Base-by-base conservation (phyloP, 495 filamentous ascomycete species). In the Pyronema domesticum region DNA sequence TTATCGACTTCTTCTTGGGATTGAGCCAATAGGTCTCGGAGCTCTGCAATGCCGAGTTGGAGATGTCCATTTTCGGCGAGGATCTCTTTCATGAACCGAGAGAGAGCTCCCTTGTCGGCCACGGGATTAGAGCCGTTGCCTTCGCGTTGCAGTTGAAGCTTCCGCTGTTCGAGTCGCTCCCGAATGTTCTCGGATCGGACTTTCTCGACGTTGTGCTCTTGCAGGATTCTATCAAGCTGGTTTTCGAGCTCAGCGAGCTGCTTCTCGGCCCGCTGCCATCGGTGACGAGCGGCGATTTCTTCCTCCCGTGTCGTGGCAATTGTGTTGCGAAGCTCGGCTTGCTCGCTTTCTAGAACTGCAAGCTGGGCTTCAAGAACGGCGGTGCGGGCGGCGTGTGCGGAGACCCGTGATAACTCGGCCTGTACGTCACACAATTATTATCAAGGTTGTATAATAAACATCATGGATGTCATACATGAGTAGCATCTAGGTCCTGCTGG, bases 1-100 rank as follows among this genome's bases (percentile, higher is more conserved):
- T 74, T 78, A 64, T 94, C 82, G 7, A 95, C 87, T 66, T 95
- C 89, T 61, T 94, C 81, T 64, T 95, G 93, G n/a, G 89, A 93
- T 61, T 76, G 87, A 57, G 85, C 76, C 23, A 98, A 74, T 83
- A 95, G 81, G 65, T 94, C 89, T 14, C 89, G 75, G 36, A 98
- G 70, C 67, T 98, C 89, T 53, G 86, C 77, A 47, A 95, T 89
- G 10, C 84, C 87, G 52, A 86, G 74, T 64, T 95, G 89, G 47
- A 98, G 71, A 59, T 87, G 93, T 11, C 86, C 86, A 64, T 98
- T 98, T 65, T 98, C 89, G 62, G 93, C 84, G 37, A 98, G 69
- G 45, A 98, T 88, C 61, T 95, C 89, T 63, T 86, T 86, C 53
- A 98, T 89, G 56, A 98, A 95, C 61, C 87, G 83, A 36, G 85